Evolutionary conservation across 1,284 basidiomycete species (phyloP).

Genomic region (Tilletia caries): DNA sequence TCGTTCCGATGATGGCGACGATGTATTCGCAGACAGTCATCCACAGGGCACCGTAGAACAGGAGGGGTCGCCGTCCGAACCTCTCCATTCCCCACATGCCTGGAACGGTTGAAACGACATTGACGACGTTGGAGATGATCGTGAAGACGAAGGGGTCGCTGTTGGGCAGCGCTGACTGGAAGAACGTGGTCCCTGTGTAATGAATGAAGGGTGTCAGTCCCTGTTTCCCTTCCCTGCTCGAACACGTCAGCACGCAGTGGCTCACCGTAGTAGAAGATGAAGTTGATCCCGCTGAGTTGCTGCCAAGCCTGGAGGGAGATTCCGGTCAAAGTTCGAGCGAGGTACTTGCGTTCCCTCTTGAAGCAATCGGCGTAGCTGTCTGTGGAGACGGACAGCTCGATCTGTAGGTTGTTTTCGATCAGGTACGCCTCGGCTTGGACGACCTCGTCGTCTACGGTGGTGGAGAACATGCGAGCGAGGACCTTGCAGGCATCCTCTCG

Average conservation of each 20-base stretch:
- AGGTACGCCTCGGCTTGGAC: slow-evolving; percentile 32
- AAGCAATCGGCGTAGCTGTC: slow-evolving; percentile 64
- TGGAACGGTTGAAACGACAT: slow-evolving; percentile 49
- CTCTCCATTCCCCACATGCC: slow-evolving; percentile 30
- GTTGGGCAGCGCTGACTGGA: neutral
- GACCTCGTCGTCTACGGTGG: slow-evolving; percentile 37
- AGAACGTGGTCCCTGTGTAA: neutral
- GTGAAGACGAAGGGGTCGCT: slow-evolving; percentile 29
- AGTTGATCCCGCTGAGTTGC: slow-evolving; percentile 69
- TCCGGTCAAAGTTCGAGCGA: slow-evolving; percentile 73
- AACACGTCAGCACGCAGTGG: too few relatives aligned
- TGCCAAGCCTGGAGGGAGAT: slow-evolving; percentile 68
- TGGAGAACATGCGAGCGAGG: slow-evolving; percentile 58
- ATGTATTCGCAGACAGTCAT: slow-evolving; percentile 56
- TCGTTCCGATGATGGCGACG: slow-evolving; percentile 55
- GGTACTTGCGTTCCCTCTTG: slow-evolving; percentile 64
- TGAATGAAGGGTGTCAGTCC: neutral
- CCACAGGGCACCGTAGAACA: neutral
- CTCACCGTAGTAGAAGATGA: slow-evolving; percentile 67
- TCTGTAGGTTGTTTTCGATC: neutral
- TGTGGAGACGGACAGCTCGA: slow-evolving; percentile 60
- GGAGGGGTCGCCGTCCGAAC: neutral
- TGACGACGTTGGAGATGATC: slow-evolving; percentile 54
- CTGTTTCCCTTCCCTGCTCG: too few relatives aligned
- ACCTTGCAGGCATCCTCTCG: slow-evolving; percentile 64